Evolutionary conservation across 495 filamentous ascomycete genomes (phyloP).

Genomic region (Cryomyces minteri): DNA sequence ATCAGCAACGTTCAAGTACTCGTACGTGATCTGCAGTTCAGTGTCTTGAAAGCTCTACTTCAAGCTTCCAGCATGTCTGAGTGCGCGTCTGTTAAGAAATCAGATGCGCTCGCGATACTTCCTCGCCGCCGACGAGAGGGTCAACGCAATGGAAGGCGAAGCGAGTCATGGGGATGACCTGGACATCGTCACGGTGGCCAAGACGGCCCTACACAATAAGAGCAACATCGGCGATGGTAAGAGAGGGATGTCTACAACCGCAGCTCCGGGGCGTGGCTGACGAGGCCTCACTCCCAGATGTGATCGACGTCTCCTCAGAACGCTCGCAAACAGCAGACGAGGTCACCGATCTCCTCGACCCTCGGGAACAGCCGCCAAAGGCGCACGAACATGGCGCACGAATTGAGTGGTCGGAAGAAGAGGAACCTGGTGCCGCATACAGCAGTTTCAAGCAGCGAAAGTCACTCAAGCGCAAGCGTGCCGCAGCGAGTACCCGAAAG

Average conservation of each 20-base stretch:
- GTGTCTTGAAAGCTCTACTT: too few species aligned
- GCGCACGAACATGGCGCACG: slow-evolving; percentile 1
- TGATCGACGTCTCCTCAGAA: neutral
- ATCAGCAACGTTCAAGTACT: too few species aligned
- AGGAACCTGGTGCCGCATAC: slow-evolving; percentile 33
- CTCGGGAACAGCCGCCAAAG: neutral
- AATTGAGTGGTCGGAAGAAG: slow-evolving; percentile 17
- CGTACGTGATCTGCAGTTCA: too few species aligned
- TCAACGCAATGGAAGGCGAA: slow-evolving; percentile 7
- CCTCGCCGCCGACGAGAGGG: slow-evolving; percentile 1
- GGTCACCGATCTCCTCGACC: neutral
- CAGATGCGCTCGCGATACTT: neutral
- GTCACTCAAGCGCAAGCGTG: slow-evolving; percentile 32
- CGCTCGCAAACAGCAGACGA: neutral
- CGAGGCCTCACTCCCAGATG: neutral
- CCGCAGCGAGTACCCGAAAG: slow-evolving; percentile 28
- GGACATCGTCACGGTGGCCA: neutral
- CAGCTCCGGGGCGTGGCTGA: neutral
- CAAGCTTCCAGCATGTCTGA: too few species aligned
- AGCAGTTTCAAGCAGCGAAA: slow-evolving; percentile 41
- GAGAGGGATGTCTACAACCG: neutral
- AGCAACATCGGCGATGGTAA: slow-evolving; percentile 2
- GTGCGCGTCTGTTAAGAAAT: too few species aligned
- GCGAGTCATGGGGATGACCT: slow-evolving; percentile 6
- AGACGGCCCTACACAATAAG: neutral